phyloP scores from a whole-genome alignment of 2,329 filamentous ascomycete genomes.

The Teratosphaeria nubilosa region DNA sequence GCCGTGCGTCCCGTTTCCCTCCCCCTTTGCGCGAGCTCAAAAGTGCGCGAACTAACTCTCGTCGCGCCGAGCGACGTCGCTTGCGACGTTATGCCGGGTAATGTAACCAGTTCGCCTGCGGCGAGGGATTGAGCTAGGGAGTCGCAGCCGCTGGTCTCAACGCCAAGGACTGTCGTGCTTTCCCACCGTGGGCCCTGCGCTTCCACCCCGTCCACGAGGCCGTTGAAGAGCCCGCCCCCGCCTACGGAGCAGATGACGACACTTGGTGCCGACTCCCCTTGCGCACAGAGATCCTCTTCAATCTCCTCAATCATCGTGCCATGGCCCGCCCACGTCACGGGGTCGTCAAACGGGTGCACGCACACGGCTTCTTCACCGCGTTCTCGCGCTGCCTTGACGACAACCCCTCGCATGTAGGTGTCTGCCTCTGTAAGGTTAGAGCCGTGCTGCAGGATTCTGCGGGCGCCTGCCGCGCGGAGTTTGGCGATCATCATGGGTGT shows the following conservation, averaged over 20 bases:
- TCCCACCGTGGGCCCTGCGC: constrained; percentile 17
- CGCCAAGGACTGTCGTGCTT: constrained; percentile 50
- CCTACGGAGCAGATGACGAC: constrained; percentile 69
- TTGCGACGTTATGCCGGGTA: constrained; percentile 63
- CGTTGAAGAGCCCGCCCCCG: constrained; percentile 70
- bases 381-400: constrained; percentile 34
- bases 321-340: constrained; percentile 57
- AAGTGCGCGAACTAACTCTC: constrained; percentile 57
- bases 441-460: constrained; percentile 59
- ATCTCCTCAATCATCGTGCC: constrained; percentile 48
- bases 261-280: constrained; percentile 43
- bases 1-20: constrained; percentile 38
- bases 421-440: constrained; percentile 62
- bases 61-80: constrained; percentile 66
- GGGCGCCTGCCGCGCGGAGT: constrained; percentile 55
- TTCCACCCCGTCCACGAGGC: constrained; percentile 58
- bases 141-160: constrained; percentile 68
- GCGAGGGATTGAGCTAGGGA: constrained; percentile 54
- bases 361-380: constrained; percentile 48
- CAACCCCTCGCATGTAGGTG: constrained; percentile 48
- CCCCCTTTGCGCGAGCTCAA: constrained; percentile 47
- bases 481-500: constrained; percentile 62
- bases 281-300: constrained; percentile 28
- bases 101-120: constrained; percentile 43
- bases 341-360: constrained; percentile 60